phyloP scores from a whole-genome alignment of 176 grass and related monocot species.

The Phoenix dactylifera region DNA sequence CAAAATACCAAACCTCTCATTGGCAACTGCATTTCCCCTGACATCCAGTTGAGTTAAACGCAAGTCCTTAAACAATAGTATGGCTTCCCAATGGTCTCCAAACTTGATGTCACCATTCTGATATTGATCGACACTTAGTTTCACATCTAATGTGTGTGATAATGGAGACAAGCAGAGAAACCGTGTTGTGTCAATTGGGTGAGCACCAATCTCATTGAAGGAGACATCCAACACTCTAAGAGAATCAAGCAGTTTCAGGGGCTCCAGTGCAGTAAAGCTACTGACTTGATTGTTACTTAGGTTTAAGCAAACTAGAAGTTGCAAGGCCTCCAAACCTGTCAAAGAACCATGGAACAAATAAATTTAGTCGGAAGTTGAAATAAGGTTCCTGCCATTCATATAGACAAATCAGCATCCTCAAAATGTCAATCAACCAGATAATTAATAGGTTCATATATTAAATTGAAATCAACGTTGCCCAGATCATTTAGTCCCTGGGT shows the following conservation, averaged over 20 bases:
- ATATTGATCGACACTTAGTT: slow-evolving; percentile 39
- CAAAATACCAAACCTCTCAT: slow-evolving; percentile 36
- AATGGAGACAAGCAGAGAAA: slow-evolving; percentile 73
- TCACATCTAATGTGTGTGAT: slow-evolving; percentile 43
- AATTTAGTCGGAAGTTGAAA: not conserved
- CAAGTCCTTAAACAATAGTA: slow-evolving; percentile 48
- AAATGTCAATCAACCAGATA: no score
- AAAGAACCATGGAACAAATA: slow-evolving; percentile 17
- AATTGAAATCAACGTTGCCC: no score
- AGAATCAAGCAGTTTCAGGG: slow-evolving; percentile 47
- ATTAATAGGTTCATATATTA: no score
- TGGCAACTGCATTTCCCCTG: slow-evolving; percentile 48
- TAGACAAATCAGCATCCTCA: no score
- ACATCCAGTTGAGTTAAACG: slow-evolving; percentile 49
- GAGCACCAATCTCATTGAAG: slow-evolving; percentile 67
- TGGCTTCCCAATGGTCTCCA: slow-evolving; percentile 51
- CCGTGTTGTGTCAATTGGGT: slow-evolving; percentile 51
- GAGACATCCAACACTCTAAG: slow-evolving; percentile 82
- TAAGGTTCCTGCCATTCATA: no score
- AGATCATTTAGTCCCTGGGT: no score
- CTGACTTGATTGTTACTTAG: slow-evolving; percentile 61
- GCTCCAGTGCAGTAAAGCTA: slow-evolving; percentile 73
- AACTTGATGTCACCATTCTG: slow-evolving; percentile 26
- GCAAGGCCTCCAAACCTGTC: slow-evolving; percentile 78
- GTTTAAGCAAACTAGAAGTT: slow-evolving; percentile 77